Evolutionary conservation across 2,329 filamentous ascomycete species (phyloP), one percentile per base, ranked within the genome.

Genomic region (Neurospora sp.): DNA sequence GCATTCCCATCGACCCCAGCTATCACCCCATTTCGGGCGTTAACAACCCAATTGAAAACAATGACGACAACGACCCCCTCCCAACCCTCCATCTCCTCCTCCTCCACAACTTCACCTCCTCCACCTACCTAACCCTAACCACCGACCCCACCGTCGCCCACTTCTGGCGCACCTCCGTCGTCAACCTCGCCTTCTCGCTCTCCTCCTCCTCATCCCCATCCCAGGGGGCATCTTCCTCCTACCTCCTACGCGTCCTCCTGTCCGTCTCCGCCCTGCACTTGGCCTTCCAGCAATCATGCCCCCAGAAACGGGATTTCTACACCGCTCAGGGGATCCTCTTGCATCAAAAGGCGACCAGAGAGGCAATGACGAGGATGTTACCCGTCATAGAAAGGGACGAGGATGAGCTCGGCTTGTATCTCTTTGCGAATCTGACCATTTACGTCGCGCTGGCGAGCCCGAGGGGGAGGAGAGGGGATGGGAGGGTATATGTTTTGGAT

Each of bases 81-180:
- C 52, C 52, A 17, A 62, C 52, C 3, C 74, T 81, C 11, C 83
- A 86, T 66, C 78, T 86, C 9, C 84, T 87, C 72, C 80, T 87
- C 1, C 78, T 87, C 7, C 84, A 87, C 73, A 84, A 87, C 76
- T 87, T 81, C 72, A 81, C 80, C 66, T 83, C 81, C 0, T 81
- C 81, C 10, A 87, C 85, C 0, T 81, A 80, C 68, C 77, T 79
- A n/a, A 86, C 84, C 0, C 76, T 87, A 3, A 81, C 81, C 4
- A 77, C 76, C 7, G 80, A 83, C 43, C 77, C 81, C 0, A 73
- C 77, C 7, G 72, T 85, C 3, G 81, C 81, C 52, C 78, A 80
- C 40, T 79, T 86, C 38, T 86, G 83, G 82, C 80, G 81, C 7
- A 78, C 83, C 8, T 82, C 81, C 68, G 81, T 83, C 3, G 82